Percentiles rank a stretch among this genome's conserved stretches.
These are phyloP conservation scores for Debaryomyces psychrophilus DNA, from an alignment of 1,139 yeast species.

Conservation along the genomic window DNA sequence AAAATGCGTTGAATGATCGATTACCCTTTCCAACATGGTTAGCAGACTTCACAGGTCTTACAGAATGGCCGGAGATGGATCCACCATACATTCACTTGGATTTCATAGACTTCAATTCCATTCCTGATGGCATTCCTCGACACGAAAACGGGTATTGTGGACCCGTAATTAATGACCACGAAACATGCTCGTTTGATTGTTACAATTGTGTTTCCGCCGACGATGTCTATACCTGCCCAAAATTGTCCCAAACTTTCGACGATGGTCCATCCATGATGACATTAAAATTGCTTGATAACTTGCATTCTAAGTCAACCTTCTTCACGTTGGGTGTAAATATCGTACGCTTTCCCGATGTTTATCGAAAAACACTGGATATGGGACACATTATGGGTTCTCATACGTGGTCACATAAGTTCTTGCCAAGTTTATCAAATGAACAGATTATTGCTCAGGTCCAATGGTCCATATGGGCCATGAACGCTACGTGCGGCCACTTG, in stretches of 20 bases:
- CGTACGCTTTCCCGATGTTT: constrained; percentile 74
- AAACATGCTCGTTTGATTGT: constrained; percentile 84
- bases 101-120: constrained; percentile 57
- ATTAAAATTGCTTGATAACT: constrained; percentile 52
- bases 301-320: constrained; percentile 66
- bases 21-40: constrained; percentile 81
- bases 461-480: constrained; percentile 99
- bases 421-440: constrained; percentile 78
- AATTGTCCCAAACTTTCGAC: constrained; percentile 84
- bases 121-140: constrained; percentile 49
- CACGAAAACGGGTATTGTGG: constrained; percentile 68
- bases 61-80: constrained; percentile 78
- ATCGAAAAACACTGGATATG: constrained; percentile 51
- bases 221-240: constrained; percentile 76
- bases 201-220: constrained; percentile 75
- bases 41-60: constrained; percentile 67
- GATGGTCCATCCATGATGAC: constrained; percentile 91
- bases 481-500: constrained; percentile 85
- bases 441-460: constrained; percentile 84
- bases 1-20: background rate
- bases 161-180: constrained; percentile 35
- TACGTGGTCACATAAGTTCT: constrained; percentile 89
- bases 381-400: constrained; percentile 89
- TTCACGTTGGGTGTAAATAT: constrained; percentile 85
- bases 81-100: constrained; percentile 88